These are phyloP conservation scores for Persicaria tinctoria DNA, from an alignment of 148 eudicot species.

Conservation along the genomic window DNA sequence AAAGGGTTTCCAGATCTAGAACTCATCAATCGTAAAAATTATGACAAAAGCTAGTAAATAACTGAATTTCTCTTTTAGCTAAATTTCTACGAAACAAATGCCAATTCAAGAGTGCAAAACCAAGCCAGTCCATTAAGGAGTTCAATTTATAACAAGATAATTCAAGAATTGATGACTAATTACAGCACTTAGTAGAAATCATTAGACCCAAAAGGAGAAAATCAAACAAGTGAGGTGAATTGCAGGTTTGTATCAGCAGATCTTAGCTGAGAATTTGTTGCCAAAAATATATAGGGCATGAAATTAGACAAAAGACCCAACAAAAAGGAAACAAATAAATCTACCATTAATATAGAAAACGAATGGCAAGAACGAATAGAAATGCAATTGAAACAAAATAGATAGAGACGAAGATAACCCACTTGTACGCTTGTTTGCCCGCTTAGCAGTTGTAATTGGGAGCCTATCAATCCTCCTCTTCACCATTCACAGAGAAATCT, in stretches of 20 bases:
- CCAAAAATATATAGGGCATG: neutral
- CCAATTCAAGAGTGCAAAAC: neutral
- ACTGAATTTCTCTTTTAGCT: neutral
- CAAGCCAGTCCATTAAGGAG: neutral
- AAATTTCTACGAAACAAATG: neutral
- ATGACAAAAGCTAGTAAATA: neutral
- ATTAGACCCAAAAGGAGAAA: too few species aligned
- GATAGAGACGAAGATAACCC: neutral
- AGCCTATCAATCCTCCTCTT: too few species aligned
- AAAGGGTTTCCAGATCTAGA: neutral
- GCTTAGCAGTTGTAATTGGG: too few species aligned
- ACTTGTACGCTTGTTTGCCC: neutral
- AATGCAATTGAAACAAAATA: neutral
- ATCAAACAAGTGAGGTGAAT: neutral
- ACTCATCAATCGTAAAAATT: neutral
- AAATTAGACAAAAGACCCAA: neutral
- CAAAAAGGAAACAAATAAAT: neutral
- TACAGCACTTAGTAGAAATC: neutral
- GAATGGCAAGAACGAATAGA: neutral
- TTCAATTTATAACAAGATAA: neutral
- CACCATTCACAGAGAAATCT: too few species aligned
- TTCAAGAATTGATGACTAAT: neutral
- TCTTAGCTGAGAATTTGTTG: constrained; percentile 8
- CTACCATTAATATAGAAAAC: neutral
- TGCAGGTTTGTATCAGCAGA: too few species aligned